These are phyloP conservation scores for Leishmania guyanensis DNA, from an alignment of 208 protist genomes.

Conservation along the genomic window DNA sequence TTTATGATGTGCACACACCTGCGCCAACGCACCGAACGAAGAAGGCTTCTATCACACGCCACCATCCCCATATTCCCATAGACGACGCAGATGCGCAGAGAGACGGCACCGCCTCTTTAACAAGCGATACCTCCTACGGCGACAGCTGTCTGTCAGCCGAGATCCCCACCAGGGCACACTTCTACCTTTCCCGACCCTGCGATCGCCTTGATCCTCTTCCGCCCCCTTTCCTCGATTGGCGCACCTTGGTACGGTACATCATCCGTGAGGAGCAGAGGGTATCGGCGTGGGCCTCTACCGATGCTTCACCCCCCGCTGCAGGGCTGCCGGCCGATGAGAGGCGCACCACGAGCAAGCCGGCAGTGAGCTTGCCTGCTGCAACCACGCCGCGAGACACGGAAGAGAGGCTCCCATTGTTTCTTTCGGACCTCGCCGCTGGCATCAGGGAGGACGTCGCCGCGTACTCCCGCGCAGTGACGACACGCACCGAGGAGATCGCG, in stretches of 20 bases:
- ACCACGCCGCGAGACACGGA: not conserved
- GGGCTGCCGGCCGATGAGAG: not conserved
- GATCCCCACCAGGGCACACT: not conserved
- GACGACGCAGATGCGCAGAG: not conserved
- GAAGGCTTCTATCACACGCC: not conserved
- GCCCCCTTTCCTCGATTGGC: conserved; percentile 27
- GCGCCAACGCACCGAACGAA: conserved; percentile 10
- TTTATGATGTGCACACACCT: not conserved
- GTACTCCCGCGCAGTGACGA: conserved; percentile 5
- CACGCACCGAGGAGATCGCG: conserved; percentile 13
- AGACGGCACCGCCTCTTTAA: conserved; percentile 8
- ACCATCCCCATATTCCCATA: not conserved
- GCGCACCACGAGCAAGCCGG: not conserved
- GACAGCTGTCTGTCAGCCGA: not conserved
- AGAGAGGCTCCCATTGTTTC: conserved; percentile 6
- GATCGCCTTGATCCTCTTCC: conserved; percentile 6
- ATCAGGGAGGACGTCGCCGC: conserved; percentile 8
- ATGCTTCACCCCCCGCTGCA: not conserved
- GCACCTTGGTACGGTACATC: conserved; percentile 38
- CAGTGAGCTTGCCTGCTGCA: not conserved
- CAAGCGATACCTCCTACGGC: conserved; percentile 8
- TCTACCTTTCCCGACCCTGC: not conserved
- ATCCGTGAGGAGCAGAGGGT: conserved; percentile 23
- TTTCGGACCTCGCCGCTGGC: conserved; percentile 8
- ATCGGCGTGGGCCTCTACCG: not conserved